Evolutionary conservation across 2,329 filamentous ascomycete species (phyloP), one percentile per base, ranked within the genome.

Genomic region (Colletotrichum theobromicola): DNA sequence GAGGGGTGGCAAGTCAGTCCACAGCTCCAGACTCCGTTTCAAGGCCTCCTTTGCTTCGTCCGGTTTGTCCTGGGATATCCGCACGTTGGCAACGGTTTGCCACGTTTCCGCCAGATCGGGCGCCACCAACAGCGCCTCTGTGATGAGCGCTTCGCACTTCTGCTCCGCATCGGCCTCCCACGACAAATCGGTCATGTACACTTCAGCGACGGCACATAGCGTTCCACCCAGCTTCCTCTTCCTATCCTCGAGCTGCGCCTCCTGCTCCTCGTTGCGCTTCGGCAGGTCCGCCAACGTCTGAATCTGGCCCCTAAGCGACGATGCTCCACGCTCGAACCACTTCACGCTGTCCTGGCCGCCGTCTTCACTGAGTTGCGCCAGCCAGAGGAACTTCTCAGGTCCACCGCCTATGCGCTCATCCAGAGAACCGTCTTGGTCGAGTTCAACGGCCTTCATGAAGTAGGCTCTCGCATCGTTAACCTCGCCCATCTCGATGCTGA

Each of bases 151-250:
- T 85, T 99, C 96, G 87, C 97, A 99, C 78, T 93, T 91, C 77
- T 90, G 87, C 86, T 99, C 97, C 7, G 96, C 97, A 81, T 98
- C 95, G 67, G 93, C 92, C 84, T 98, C 96, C 95, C 91, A 97
- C 80, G 94, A 97, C 79, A 98, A 86, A 86, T 99, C 97, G 13
- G 97, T 99, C 97, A 99, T 99, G 88, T 98, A 99, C 64, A 99
- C 95, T 86, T 99, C 97, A 8, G 95, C 93, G 75, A 98, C 95
- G 32, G 94, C 95, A 84, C 97, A 99, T 42, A 99, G 89, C n/a
- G 96, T 95, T 79, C 95, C 95, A 3, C 95, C 95, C 42, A 98
- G 88, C 84, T 97, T 97, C 77, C 89, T 88, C 82, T 93, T 93
- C 87, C 95, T 94, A 83, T 90, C 94, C 32, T 93, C 90, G 53